Base-by-base conservation (phyloP, 2,329 filamentous ascomycete genomes). In the Calonectria naviculata region DNA sequence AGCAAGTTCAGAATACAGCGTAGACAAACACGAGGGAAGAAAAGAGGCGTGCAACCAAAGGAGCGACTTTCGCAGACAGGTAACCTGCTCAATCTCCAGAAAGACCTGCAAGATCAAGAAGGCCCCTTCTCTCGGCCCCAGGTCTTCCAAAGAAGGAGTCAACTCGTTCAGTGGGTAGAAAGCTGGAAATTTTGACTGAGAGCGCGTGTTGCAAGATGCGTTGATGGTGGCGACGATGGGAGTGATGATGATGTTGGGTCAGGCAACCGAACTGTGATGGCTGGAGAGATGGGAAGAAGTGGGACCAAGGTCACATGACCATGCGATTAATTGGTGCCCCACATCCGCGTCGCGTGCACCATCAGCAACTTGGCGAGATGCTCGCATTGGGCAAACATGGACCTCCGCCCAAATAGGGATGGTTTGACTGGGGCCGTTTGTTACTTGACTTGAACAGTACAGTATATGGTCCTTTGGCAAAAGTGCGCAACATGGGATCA, bases 101-200 rank as follows among this genome's bases (percentile, higher is more conserved):
- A 46, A 38, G 63, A 65, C 66, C 66, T 68, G 34, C 21, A 54
- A 63, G 26, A 49, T 19, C 58, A 56, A 41, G 28, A 36, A 56
- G 44, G 21, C 52, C 56, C 66, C 58, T 68, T 68, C 66, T 41
- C 66, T n/a, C 36, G 36, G 26, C 46, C 66, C 66, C 66, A 54
- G 34, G 34, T 68, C 58, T 68, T 68, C 58, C 58, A 63, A 44
- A 52, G 46, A 62, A 54, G 56, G 58, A 62, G 58, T 68, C 46
- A 68, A 54, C 66, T 62, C 66, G 58, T 34, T 44, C 66, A 62
- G 41, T 54, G 58, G 66, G 66, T 68, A 63, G 65, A 68, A 63
- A 58, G 28, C 66, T 24, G 46, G 66, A 68, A 24, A 44, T 34
- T 34, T 38, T 63, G 66, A 28, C n/a, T 47, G 19, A 54, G 66